Percentiles rank a stretch among this genome's conserved stretches.
phyloP scores from a whole-genome alignment of 371 early-diverging fungal genomes.

The Catenaria anguillulae region DNA sequence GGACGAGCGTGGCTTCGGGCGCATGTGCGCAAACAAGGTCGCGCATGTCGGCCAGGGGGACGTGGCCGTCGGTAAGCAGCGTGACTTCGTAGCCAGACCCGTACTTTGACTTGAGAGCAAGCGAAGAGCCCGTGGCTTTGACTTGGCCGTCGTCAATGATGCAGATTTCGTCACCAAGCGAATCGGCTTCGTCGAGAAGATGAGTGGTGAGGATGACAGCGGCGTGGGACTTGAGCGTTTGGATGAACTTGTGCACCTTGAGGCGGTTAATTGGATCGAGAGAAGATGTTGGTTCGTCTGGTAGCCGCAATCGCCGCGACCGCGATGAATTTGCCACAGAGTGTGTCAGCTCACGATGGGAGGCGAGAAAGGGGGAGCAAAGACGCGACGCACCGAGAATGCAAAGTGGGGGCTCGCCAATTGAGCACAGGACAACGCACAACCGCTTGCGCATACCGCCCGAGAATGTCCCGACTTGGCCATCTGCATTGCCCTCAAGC shows the following conservation, averaged over 20 bases:
- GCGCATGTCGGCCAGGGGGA: background rate
- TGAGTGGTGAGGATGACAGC: slow-evolving; percentile 25
- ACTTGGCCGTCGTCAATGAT: slow-evolving; percentile 6
- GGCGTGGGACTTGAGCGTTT: slow-evolving; percentile 11
- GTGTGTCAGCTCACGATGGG: too few relatives aligned
- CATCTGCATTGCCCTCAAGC: background rate
- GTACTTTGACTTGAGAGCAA: slow-evolving; percentile 26
- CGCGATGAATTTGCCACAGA: too few relatives aligned
- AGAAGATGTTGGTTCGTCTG: slow-evolving; percentile 14
- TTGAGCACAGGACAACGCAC: background rate
- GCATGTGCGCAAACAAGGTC: background rate
- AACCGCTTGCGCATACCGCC: slow-evolving; percentile 8
- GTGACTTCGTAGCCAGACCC: slow-evolving; percentile 21
- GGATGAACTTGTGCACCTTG: slow-evolving; percentile 17
- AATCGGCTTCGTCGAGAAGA: slow-evolving; percentile 24
- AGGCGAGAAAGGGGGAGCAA: too few relatives aligned
- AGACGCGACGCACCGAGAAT: background rate
- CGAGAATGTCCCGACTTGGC: background rate
- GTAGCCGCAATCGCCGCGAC: too few relatives aligned
- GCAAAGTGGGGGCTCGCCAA: slow-evolving; percentile 2
- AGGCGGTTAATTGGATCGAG: slow-evolving; percentile 23
- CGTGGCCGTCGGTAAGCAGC: background rate
- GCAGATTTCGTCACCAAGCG: slow-evolving; percentile 19
- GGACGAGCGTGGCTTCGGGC: background rate
- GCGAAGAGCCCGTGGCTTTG: slow-evolving; percentile 21